Evolutionary conservation across 495 filamentous ascomycete genomes (phyloP), one percentile per base, ranked within the genome.

Genomic region (Opeltia flavorubescens): DNA sequence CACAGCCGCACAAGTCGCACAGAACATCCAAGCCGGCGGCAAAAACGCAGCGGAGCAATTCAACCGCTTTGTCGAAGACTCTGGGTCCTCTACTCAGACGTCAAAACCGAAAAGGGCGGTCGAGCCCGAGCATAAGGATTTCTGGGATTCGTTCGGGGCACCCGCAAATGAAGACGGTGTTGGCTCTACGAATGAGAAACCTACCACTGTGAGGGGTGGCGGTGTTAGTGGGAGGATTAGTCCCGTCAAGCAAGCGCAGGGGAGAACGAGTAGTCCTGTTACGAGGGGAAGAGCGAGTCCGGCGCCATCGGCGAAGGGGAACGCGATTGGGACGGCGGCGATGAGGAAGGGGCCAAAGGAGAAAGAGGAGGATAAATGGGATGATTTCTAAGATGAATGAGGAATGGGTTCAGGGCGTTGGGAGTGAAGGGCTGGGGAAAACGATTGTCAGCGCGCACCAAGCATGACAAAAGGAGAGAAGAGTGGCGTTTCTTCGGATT

Each of bases 101-200:
- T 9, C 53, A 28, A 15, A 50, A 49, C 21, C 50, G 44, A 49
- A 47, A 48, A 12, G 44, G 42, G 55, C 60, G 25, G 65, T 66
- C 63, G 74, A 83, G 55, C 74, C 72, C 15, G 81, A 84, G 43
- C 84, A 80, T 61, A 77, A 80, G 52, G 83, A 84, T 31, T 98
- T 98, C 64, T 98, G 91, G 93, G 93, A 96, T 64, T 74, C 77
- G 20, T 74, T 89, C 48, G 74, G 77, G 0, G 64, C 60, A 29
- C 62, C 70, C 21, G 72, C 76, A 2, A 66, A 74, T 46, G 65
- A 68, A 28, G 47, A 51, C 1, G 24, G 41, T 53, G 55, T 53
- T 35, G 48, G 46, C 31, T 58, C 58, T 9, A 55, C 51, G 24
- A 57, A 57, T 46, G 39, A 39, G 23, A 31, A 23, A n/a, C n/a